phyloP scores from a whole-genome alignment of 2,329 filamentous ascomycete genomes.

The Trichophyton benhamiae region DNA sequence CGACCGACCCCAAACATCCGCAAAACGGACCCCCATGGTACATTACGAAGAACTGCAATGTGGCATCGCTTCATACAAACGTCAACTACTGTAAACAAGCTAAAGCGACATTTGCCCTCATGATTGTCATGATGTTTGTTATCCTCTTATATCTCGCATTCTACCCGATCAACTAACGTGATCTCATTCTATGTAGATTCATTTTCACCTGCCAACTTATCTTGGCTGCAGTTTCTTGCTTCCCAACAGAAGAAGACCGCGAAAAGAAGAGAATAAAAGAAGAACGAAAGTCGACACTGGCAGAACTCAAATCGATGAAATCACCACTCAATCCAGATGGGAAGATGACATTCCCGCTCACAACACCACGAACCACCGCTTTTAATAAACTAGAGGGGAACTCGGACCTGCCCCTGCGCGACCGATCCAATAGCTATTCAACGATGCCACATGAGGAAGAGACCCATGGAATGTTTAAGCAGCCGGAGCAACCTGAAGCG shows the following conservation, averaged over 20 bases:
- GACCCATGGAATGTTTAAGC: slow-evolving; percentile 11
- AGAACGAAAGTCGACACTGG: slow-evolving; percentile 23
- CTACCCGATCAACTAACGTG: not conserved
- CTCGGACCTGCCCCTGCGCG: slow-evolving; percentile 30
- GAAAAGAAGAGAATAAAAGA: slow-evolving; percentile 18
- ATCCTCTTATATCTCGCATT: not conserved
- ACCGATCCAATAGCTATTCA: slow-evolving; percentile 16
- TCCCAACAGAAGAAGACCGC: slow-evolving; percentile 30
- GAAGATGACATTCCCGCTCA: slow-evolving; percentile 24
- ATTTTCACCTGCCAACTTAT: slow-evolving; percentile 40
- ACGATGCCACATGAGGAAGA: slow-evolving; percentile 1
- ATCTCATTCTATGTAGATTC: slow-evolving; percentile 23
- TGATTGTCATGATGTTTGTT: slow-evolving; percentile 44
- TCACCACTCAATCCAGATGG: slow-evolving; percentile 26
- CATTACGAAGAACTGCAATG: slow-evolving; percentile 48
- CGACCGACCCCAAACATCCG: slow-evolving; percentile 42
- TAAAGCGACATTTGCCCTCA: slow-evolving; percentile 45
- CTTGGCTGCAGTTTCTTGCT: slow-evolving; percentile 37
- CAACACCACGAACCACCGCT: slow-evolving; percentile 32
- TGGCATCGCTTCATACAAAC: slow-evolving; percentile 36
- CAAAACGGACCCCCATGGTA: slow-evolving; percentile 51
- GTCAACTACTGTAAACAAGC: slow-evolving; percentile 48
- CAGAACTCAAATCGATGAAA: slow-evolving; percentile 26
- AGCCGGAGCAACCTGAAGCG: slow-evolving; percentile 12
- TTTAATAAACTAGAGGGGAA: slow-evolving; percentile 31